Evolutionary conservation across 202 grass and related monocot genomes (phyloP), one percentile per base, ranked within the genome.

Genomic region (Brachypodium distachyon): DNA sequence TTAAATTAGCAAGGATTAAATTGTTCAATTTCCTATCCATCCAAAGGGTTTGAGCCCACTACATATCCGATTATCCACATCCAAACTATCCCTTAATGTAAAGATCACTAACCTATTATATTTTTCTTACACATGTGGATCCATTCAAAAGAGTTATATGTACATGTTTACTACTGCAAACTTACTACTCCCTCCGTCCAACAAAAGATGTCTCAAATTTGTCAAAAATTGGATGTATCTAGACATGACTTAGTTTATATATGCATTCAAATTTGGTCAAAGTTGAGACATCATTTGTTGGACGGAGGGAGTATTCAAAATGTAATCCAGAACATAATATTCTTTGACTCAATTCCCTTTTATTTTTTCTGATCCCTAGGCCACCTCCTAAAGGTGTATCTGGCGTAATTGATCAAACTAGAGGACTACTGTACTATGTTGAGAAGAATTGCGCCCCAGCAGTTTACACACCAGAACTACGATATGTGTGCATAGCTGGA

Each of bases 381-480:
- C 91, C 91, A 67, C 95, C 91, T 43, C 91, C 91, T 23, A 94
- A 92, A 66, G 89, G 78, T 34, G 63, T 88, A 53, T 34, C 77
- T 25, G 95, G 91, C 32, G 87, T 97, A 60, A 88, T 94, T 60
- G 95, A 97, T 70, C 95, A 97, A 82, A 97, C 95, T 39, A 92
- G 95, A 88, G 95, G 91, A 40, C 73, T 97, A 65, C 58, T 97
- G 64, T 43, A 91, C 85, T 92, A 97, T 23, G 95, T 94, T 1
- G 54, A 86, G 26, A 77, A 79, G 76, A 98, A 94, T 81, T 98
- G 95, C 54, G 72, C 95, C 34, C 87, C 91, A 9, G 91, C 91
- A 55, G 87, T 98, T 88, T 98, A 94, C 84, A 94, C 85, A 5
- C 89, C 91, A 32, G 82, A 94, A 78, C 70, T 94, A 54, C 81